phyloP scores from a whole-genome alignment of 345 rosid genomes.

The Eucalyptus cladocalyx region DNA sequence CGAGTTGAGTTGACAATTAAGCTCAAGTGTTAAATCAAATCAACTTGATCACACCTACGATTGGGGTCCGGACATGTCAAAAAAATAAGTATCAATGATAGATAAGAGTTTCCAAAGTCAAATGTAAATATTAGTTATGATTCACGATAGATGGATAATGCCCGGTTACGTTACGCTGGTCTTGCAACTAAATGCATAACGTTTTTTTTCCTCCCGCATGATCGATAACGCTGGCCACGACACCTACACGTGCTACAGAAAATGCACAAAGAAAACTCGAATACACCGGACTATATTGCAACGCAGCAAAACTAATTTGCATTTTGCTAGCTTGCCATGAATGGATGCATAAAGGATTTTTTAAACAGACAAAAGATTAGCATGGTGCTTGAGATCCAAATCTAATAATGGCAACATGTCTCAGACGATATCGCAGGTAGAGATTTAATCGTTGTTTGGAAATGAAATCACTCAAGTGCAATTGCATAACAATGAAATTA shows the following conservation, averaged over 20 bases:
- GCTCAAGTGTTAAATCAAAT: neutral
- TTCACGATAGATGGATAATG: neutral
- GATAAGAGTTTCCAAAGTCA: neutral
- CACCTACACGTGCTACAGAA: neutral
- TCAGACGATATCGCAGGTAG: rapidly evolving
- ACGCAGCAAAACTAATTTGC: neutral
- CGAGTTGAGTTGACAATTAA: neutral
- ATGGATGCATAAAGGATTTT: neutral
- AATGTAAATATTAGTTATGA: neutral
- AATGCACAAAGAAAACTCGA: neutral
- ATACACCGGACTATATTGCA: neutral
- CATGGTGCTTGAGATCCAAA: neutral
- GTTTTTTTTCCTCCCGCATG: neutral
- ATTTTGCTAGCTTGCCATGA: neutral
- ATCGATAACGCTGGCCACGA: neutral
- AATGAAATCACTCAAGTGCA: neutral
- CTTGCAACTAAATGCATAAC: neutral
- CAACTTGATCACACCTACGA: neutral
- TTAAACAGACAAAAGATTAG: neutral
- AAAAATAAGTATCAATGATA: neutral
- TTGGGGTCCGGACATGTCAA: neutral
- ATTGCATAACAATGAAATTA: too few species aligned
- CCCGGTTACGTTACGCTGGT: neutral
- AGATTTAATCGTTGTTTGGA: neutral
- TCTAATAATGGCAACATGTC: neutral